phyloP scores from a whole-genome alignment of 371 early-diverging fungal species.

The Thermomucor indicae-seudaticae region DNA sequence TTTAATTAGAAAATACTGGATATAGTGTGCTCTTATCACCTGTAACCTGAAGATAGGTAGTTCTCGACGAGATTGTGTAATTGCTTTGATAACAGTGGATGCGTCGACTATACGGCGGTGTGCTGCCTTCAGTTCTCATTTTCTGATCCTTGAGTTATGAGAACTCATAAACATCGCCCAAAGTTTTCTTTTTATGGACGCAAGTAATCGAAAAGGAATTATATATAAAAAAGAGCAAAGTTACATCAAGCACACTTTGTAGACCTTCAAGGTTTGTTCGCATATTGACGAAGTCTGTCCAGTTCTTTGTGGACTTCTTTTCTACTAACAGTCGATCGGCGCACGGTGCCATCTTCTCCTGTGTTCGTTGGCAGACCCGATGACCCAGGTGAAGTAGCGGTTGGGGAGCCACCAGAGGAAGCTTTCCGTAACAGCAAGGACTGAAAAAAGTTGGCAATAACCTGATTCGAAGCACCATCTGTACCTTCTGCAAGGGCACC shows the following conservation, averaged over 20 bases:
- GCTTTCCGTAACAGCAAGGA: conserved; percentile 72
- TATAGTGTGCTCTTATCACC: too few relatives aligned
- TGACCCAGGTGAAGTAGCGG: conserved; percentile 18
- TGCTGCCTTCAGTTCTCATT: too few relatives aligned
- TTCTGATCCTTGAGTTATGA: too few relatives aligned
- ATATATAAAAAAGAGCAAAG: too few relatives aligned
- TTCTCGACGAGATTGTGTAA: too few relatives aligned
- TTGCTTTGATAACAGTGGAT: too few relatives aligned
- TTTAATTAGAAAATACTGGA: too few relatives aligned
- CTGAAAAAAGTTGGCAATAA: conserved; percentile 86
- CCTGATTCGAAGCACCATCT: conserved; percentile 59
- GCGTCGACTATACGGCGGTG: too few relatives aligned
- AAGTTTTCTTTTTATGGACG: too few relatives aligned
- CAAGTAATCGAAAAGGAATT: too few relatives aligned
- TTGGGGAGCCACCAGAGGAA: conserved; percentile 27
- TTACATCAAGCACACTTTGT: background rate
- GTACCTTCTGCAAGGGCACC: conserved; percentile 6
- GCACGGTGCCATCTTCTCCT: conserved; percentile 14
- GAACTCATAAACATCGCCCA: too few relatives aligned
- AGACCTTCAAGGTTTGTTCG: conserved; percentile 18
- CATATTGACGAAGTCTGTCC: conserved; percentile 39
- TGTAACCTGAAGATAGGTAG: too few relatives aligned
- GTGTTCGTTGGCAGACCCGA: conserved; percentile 8
- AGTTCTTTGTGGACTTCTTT: conserved; percentile 45
- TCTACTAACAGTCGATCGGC: conserved; percentile 36